Percentiles rank a stretch among this genome's conserved stretches.
Evolutionary conservation across 2,329 filamentous ascomycete genomes (phyloP).

Genomic region (Alternaria atra): DNA sequence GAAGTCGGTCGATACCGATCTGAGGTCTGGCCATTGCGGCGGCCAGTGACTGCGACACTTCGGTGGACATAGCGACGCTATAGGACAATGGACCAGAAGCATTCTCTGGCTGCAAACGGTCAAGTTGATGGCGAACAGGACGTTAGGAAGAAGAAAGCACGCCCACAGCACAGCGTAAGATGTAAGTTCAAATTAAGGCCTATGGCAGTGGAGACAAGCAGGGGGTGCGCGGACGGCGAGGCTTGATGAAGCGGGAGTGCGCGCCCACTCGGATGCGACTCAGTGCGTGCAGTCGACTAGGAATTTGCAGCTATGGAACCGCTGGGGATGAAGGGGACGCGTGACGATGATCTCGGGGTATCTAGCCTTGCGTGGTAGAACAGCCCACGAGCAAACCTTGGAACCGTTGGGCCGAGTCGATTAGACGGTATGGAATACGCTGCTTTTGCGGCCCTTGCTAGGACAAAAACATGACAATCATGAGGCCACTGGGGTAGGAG

Average conservation of each 20-base stretch:
- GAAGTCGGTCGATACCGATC: constrained; percentile 82
- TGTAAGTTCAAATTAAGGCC: constrained; percentile 53
- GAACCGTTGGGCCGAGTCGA: constrained; percentile 20
- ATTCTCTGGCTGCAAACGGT: constrained; percentile 41
- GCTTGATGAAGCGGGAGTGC: constrained; percentile 45
- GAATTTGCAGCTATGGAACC: constrained; percentile 16
- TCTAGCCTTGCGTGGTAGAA: constrained; percentile 26
- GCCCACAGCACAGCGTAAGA: constrained; percentile 41
- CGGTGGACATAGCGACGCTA: constrained; percentile 42
- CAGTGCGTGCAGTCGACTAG: constrained; percentile 27
- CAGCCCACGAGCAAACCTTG: constrained; percentile 10
- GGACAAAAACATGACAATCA: constrained; percentile 26
- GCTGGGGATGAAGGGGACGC: constrained; percentile 28
- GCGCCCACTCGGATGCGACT: constrained; percentile 41
- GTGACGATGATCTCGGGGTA: constrained; percentile 45
- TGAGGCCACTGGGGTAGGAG: constrained; percentile 24
- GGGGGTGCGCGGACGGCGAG: constrained; percentile 41
- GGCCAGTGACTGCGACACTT: constrained; percentile 41
- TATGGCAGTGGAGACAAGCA: constrained; percentile 41
- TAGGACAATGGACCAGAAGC: constrained; percentile 37
- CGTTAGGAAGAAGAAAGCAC: constrained; percentile 36
- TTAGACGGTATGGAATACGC: not conserved
- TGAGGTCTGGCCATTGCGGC: constrained; percentile 74
- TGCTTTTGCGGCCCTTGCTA: not conserved
- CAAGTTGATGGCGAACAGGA: constrained; percentile 24